These are phyloP conservation scores for Litsea cubeba DNA, from an alignment of 164 flowering plant species.

Conservation along the genomic window DNA sequence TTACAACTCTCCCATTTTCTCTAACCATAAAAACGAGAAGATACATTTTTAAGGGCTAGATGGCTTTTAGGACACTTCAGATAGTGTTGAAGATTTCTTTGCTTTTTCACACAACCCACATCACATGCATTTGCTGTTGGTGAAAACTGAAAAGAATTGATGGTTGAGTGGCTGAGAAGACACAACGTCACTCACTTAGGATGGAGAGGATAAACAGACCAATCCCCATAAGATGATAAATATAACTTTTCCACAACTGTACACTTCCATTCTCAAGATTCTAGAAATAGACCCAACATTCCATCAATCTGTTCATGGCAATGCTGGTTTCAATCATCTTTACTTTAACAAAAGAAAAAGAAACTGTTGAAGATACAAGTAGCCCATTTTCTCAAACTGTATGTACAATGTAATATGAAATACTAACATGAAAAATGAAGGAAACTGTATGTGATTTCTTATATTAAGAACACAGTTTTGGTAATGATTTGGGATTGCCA, in stretches of 20 bases:
- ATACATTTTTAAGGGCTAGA: no score
- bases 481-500: constrained; percentile 46
- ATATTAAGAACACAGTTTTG: constrained; percentile 73
- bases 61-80: no score
- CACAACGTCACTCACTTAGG: no score
- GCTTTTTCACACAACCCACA: no score
- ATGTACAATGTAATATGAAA: constrained; percentile 4
- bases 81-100: no score
- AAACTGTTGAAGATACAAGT: background rate
- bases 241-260: background rate
- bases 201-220: no score
- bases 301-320: background rate
- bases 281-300: background rate
- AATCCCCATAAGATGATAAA: no score
- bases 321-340: background rate
- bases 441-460: background rate
- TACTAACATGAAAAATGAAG: background rate
- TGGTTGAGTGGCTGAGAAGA: no score
- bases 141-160: no score
- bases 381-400: background rate
- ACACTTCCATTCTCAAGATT: background rate
- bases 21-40: no score
- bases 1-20: no score
- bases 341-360: background rate
- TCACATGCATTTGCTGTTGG: no score